A percentile compares a stretch with the other conserved stretches of the same genome.
Conservation (phyloP, 352 stramenopile genomes). For the Phytopythium cucurbitacearum region DNA sequence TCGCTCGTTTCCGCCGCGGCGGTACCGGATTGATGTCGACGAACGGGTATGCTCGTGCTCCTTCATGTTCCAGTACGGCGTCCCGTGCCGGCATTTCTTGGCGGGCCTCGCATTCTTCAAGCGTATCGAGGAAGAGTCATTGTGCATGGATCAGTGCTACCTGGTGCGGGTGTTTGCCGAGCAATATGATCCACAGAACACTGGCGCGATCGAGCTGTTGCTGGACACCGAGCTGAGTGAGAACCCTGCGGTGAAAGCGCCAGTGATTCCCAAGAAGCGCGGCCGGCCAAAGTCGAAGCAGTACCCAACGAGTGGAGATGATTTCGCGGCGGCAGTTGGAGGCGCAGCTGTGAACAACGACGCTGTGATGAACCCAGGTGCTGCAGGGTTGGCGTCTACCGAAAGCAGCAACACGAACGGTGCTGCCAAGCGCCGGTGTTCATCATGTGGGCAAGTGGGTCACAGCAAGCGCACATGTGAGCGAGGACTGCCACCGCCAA, state of each 20-base stretch:
- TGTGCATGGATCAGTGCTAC: constrained; percentile 20
- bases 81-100: constrained; percentile 29
- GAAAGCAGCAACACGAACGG: neutral
- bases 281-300: constrained; percentile 26
- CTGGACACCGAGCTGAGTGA: constrained; percentile 27
- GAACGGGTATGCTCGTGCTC: constrained; percentile 24
- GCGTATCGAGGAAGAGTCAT: constrained; percentile 12
- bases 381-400: neutral
- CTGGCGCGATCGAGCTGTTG: constrained; percentile 22
- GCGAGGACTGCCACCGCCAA: constrained; percentile 4
- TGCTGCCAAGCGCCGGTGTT: constrained; percentile 19
- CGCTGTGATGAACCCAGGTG: neutral
- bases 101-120: constrained; percentile 23
- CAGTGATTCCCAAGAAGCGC: constrained; percentile 22
- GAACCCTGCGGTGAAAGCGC: constrained; percentile 18
- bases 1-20: constrained; percentile 27
- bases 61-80: constrained; percentile 28
- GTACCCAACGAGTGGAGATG: constrained; percentile 6
- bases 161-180: constrained; percentile 16
- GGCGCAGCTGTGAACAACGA: constrained; percentile 5
- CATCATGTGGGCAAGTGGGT: constrained; percentile 15
- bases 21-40: constrained; percentile 25
- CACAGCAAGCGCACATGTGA: constrained; percentile 26
- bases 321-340: constrained; percentile 7
- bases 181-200: constrained; percentile 21